Conservation (phyloP, 2,329 filamentous ascomycete genomes). For the Cytospora piceicola region DNA sequence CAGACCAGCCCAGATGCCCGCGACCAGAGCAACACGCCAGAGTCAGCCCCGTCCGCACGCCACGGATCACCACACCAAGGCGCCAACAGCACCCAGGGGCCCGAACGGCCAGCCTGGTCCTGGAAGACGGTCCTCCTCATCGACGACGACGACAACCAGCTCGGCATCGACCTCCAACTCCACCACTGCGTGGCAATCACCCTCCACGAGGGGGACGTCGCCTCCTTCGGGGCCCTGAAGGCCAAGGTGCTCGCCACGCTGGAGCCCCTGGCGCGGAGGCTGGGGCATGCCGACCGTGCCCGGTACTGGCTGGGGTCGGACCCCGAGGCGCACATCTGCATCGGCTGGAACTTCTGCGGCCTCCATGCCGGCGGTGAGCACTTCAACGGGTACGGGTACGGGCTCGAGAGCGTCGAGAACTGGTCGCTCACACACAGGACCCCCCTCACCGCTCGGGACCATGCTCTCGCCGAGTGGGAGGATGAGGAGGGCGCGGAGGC, state of each 20-base stretch:
- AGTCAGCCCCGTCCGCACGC: neutral
- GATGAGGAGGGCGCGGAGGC: neutral
- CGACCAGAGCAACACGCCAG: neutral
- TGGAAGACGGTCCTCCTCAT: neutral
- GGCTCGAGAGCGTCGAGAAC: too few species aligned
- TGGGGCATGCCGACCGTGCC: too few species aligned
- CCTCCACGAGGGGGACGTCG: neutral
- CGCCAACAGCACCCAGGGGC: neutral
- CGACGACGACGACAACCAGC: neutral
- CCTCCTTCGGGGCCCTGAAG: neutral
- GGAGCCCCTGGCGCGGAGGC: neutral
- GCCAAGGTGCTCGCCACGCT: neutral
- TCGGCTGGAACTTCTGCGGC: neutral
- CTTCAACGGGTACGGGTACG: too few species aligned
- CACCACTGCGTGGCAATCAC: neutral
- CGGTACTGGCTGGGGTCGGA: too few species aligned
- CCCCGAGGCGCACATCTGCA: too few species aligned
- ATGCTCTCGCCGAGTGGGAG: neutral
- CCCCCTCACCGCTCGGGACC: neutral
- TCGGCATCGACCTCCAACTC: neutral
- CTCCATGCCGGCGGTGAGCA: neutral
- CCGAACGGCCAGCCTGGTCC: neutral
- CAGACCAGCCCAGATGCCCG: neutral
- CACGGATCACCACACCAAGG: neutral
- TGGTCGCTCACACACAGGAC: neutral